These are phyloP conservation scores for Panaeolus papilionaceus DNA, from an alignment of 768 basidiomycete genomes.

Conservation along the genomic window DNA sequence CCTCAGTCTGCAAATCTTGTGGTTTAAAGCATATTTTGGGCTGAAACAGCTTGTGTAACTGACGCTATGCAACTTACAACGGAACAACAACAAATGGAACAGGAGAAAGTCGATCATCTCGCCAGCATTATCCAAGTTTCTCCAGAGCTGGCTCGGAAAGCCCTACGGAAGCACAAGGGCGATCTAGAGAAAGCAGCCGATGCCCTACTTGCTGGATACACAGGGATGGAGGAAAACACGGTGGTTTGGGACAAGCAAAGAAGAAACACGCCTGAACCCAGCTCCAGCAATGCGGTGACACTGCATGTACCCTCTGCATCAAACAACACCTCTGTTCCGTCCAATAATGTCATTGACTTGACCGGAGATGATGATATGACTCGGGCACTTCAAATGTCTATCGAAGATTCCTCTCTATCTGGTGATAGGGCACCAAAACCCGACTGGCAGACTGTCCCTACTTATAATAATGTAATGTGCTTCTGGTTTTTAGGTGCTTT, in stretches of 20 bases:
- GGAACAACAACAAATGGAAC: constrained; percentile 37
- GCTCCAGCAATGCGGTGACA: constrained; percentile 27
- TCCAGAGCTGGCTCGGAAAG: constrained; percentile 53
- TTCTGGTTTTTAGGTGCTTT: constrained; percentile 4
- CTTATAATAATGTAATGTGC: constrained; percentile 53
- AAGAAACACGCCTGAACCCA: constrained; percentile 36
- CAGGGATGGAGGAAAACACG: constrained; percentile 39
- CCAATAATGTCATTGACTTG: constrained; percentile 59
- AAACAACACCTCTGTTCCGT: constrained; percentile 31
- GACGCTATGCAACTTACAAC: constrained; percentile 31
- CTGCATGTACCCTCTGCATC: constrained; percentile 25
- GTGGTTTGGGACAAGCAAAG: constrained; percentile 30
- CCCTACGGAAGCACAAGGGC: constrained; percentile 66
- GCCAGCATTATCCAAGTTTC: constrained; percentile 43
- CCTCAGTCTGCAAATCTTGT: neutral
- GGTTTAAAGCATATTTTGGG: neutral
- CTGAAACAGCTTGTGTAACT: neutral
- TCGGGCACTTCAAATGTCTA: constrained; percentile 59
- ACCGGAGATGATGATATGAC: constrained; percentile 59
- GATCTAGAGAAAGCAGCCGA: constrained; percentile 61
- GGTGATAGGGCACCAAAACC: constrained; percentile 65
- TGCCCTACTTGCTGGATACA: constrained; percentile 60
- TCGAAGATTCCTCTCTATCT: constrained; percentile 46
- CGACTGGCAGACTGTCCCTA: constrained; percentile 73
- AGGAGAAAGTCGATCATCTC: constrained; percentile 39